Conservation (phyloP, 129 eudicot species). For the Flaveria robusta region DNA sequence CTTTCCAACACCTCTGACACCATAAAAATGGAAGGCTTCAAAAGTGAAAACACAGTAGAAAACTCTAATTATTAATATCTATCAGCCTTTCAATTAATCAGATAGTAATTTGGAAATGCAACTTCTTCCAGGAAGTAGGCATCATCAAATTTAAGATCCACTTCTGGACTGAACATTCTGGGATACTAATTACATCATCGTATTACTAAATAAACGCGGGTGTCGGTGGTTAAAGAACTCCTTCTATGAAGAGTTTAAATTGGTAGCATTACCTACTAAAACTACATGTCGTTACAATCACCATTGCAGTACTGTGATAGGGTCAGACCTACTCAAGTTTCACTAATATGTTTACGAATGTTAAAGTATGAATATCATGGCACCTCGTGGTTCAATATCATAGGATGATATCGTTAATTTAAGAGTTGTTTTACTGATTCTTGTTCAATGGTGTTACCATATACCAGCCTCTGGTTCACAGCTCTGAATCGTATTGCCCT, state of each 20-base stretch:
- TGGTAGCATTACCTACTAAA: not conserved
- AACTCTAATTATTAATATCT: not conserved
- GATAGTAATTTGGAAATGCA: not conserved
- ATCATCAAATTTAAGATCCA: not conserved
- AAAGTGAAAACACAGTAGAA: not conserved
- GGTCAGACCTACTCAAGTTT: conserved; percentile 1
- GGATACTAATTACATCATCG: not conserved
- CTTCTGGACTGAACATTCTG: not conserved
- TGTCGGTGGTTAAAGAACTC: not conserved
- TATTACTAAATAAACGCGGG: not conserved
- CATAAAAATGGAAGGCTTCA: not conserved
- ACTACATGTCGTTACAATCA: too few species aligned
- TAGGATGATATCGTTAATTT: not conserved
- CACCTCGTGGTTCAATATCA: too few species aligned
- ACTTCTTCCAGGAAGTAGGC: conserved; percentile 8
- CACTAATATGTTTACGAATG: not conserved
- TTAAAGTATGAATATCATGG: not conserved
- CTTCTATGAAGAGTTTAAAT: not conserved
- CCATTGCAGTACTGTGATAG: too few species aligned
- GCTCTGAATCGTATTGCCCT: not conserved
- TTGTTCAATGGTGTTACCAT: not conserved
- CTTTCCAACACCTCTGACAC: conserved; percentile 80
- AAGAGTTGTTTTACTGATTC: not conserved
- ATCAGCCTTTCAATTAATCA: not conserved
- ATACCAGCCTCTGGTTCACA: not conserved